Evolutionary conservation across 345 rosid genomes (phyloP), one percentile per base, ranked within the genome.

Genomic region (Syzygium jambos): DNA sequence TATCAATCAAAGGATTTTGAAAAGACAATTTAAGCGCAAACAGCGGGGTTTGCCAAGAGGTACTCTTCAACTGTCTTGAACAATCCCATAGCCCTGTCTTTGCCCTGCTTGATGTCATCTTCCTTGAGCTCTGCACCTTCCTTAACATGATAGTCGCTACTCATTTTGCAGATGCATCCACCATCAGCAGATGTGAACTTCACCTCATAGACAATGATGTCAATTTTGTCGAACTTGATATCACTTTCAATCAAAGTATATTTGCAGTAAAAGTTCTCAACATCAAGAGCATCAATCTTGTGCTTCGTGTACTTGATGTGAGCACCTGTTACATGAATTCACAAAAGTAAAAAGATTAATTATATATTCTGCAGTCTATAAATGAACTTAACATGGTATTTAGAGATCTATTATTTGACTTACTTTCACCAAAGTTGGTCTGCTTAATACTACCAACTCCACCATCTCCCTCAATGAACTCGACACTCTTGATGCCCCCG

Each of bases 21-120:
- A 34, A 56, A 30, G 51, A 34, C 11, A 53, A 13, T 23, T 88
- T 16, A 85, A 30, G 46, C 51, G 23, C 83, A 90, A 22, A 61
- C 86, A 17, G 73, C 86, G 61, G 90, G 90, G 43, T 90, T 86
- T 9, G 92, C 90, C 51, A 84, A 12, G 43, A 89, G 87, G 88
- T 90, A 90, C 4, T 86, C 90, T 55, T 89, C 92, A 23, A 90
- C 59, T 16, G 85, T 89, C 78, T 87, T 89, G 84, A 52, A 87
- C 46, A 90, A 51, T 16, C 90, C 92, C 51, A 86, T 52, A 29
- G 87, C 85, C 84, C 77, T 88, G 43, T 88, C 84, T 34, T 85
- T 88, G 2, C 89, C 87, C 14, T 53, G 53, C 51, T 53, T 54
- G 53, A 90, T 87, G 49, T 87, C 89, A 23, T 87, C 90, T 34